phyloP scores from a whole-genome alignment of 768 basidiomycete species.

The Gyrodon lividus region DNA sequence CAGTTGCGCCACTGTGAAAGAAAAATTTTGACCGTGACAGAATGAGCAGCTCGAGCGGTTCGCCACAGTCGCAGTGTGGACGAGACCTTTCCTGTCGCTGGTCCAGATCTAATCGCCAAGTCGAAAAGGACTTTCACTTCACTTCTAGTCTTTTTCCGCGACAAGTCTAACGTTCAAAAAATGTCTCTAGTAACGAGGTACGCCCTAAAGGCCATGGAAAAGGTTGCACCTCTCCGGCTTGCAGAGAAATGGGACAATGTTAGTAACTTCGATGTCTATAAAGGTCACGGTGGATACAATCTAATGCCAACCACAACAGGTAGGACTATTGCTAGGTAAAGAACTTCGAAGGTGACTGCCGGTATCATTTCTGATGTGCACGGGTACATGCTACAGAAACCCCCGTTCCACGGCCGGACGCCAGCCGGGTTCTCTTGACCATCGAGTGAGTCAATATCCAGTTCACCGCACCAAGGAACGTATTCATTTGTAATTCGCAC shows the following conservation, averaged over 20 bases:
- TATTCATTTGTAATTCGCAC: constrained; percentile 23
- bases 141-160: too few species aligned
- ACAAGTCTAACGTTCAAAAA: not conserved
- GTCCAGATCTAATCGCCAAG: too few species aligned
- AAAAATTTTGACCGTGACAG: too few species aligned
- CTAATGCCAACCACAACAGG: constrained; percentile 39
- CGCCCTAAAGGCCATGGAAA: constrained; percentile 70
- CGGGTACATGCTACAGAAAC: constrained; percentile 43
- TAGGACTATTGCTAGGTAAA: constrained; percentile 72
- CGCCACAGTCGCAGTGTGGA: too few species aligned
- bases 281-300: not conserved
- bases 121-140: too few species aligned
- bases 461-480: constrained; percentile 4
- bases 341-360: constrained; percentile 9
- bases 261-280: constrained; percentile 30
- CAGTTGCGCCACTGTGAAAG: too few species aligned
- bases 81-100: too few species aligned
- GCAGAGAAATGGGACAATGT: constrained; percentile 97
- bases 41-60: too few species aligned
- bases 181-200: constrained; percentile 34
- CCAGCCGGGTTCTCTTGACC: constrained; percentile 59
- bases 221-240: constrained; percentile 80
- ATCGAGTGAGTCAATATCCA: constrained; percentile 53
- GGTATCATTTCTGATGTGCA: constrained; percentile 3
- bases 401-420: constrained; percentile 45